These are phyloP conservation scores for Quercus wislizeni DNA, from an alignment of 306 rosid species.

Conservation along the genomic window DNA sequence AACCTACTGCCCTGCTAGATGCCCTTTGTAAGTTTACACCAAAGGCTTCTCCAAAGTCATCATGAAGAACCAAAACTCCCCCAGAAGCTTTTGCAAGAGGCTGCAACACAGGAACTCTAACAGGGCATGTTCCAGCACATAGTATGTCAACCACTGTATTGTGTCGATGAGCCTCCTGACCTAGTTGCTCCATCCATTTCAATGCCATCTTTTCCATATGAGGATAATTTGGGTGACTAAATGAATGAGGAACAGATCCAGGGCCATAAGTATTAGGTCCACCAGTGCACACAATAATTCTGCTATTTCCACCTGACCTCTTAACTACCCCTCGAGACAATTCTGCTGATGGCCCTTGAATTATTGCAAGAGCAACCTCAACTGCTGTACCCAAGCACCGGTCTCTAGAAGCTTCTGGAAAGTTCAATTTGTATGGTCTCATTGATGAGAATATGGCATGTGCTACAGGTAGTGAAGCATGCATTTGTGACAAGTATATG, in stretches of 20 bases:
- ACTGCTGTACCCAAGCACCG: constrained; percentile 95
- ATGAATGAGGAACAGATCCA: constrained; percentile 94
- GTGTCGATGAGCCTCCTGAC: constrained; percentile 78
- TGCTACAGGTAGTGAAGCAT: constrained; percentile 87
- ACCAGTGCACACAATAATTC: constrained; percentile 92
- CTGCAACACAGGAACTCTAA: constrained; percentile 89
- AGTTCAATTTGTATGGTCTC: constrained; percentile 69
- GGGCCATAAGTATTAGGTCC: constrained; percentile 96
- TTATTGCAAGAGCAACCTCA: constrained; percentile 92
- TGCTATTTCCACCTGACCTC: constrained; percentile 85
- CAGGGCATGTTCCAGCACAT: constrained; percentile 98
- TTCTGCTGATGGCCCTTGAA: constrained; percentile 96
- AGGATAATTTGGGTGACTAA: constrained; percentile 87
- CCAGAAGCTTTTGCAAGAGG: constrained; percentile 98
- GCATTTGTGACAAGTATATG: constrained; percentile 90
- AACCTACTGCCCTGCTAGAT: constrained; percentile 87
- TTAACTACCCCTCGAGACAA: constrained; percentile 83
- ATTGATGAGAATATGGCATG: constrained; percentile 89
- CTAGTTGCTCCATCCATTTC: constrained; percentile 92
- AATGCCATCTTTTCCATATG: constrained; percentile 90
- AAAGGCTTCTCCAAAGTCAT: constrained; percentile 99
- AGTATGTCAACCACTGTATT: constrained; percentile 78
- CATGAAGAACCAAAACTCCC: constrained; percentile 93
- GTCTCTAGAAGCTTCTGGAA: constrained; percentile 91
- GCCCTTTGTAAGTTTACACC: constrained; percentile 99